Percentiles rank a stretch among this genome's conserved stretches.
Conservation (phyloP, 805 yeast species). For the Wickerhamomyces bovis region DNA sequence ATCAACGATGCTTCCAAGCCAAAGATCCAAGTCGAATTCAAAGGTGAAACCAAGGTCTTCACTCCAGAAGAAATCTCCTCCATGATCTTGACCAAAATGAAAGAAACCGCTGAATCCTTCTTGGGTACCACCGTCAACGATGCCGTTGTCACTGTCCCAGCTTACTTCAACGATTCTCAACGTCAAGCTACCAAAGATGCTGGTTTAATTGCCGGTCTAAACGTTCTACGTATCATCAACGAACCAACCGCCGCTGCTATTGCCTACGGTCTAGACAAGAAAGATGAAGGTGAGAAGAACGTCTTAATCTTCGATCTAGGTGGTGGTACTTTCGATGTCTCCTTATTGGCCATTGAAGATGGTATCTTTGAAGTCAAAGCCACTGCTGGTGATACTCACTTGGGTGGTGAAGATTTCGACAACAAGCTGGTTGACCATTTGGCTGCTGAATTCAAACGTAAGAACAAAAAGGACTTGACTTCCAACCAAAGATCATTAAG, state of each 20-base stretch:
- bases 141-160: conserved; percentile 15
- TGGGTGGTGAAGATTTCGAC: conserved; percentile 77
- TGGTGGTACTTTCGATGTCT: conserved; percentile 98
- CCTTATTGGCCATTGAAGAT: conserved; percentile 83
- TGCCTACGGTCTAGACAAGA: conserved; percentile 87
- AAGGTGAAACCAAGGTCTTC: conserved; percentile 79
- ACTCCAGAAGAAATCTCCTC: conserved; percentile 93
- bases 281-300: conserved; percentile 72
- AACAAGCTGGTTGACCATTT: conserved; percentile 90
- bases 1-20: conserved; percentile 71
- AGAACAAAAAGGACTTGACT: conserved; percentile 89
- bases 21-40: conserved; percentile 27
- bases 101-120: conserved; percentile 31
- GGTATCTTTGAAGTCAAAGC: conserved; percentile 97
- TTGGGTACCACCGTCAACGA: conserved; percentile 14
- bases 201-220: conserved; percentile 15
- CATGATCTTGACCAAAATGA: conserved; percentile 87
- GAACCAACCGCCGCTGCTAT: conserved; percentile 79
- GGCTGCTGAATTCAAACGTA: conserved; percentile 91
- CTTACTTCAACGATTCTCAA: conserved; percentile 16
- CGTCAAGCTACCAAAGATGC: conserved; percentile 18
- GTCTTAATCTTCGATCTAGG: conserved; percentile 90
- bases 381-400: conserved; percentile 40
- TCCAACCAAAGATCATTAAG: conserved; percentile 93
- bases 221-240: conserved; percentile 14